Conservation (phyloP, 441 rosid genomes). For the Breynia disticha region DNA sequence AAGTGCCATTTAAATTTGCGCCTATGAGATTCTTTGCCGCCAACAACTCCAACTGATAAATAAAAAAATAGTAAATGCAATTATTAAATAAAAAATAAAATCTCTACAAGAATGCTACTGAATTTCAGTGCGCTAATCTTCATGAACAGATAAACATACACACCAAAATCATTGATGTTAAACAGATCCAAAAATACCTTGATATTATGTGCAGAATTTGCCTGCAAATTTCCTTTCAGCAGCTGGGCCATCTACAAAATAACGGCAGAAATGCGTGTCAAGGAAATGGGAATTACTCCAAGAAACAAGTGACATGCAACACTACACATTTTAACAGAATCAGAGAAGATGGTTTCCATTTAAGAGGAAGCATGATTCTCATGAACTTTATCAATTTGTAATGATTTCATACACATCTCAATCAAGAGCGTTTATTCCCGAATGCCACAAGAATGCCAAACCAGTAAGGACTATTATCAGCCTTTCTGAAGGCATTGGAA, state of each 20-base stretch:
- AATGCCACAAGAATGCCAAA: too few relatives aligned
- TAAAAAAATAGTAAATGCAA: background rate
- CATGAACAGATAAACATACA: background rate
- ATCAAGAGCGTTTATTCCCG: background rate
- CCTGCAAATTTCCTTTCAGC: constrained; percentile 56
- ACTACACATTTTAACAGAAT: background rate
- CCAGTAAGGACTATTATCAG: too few relatives aligned
- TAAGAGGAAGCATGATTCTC: constrained; percentile 1
- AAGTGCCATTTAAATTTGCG: constrained; percentile 94
- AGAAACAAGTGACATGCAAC: constrained; percentile 18
- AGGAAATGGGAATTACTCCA: constrained; percentile 52
- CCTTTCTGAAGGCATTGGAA: too few relatives aligned
- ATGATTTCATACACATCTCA: background rate
- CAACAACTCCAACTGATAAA: constrained; percentile 71
- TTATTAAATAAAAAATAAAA: too few relatives aligned
- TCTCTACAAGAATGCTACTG: background rate
- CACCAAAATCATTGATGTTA: constrained; percentile 6
- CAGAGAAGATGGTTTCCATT: background rate
- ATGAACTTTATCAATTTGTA: constrained; percentile 5
- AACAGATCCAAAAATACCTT: constrained; percentile 43
- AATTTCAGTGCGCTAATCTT: background rate
- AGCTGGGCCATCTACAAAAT: constrained; percentile 70
- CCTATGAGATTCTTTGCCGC: constrained; percentile 98
- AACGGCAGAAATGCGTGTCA: constrained; percentile 87
- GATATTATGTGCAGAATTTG: constrained; percentile 63